Evolutionary conservation across 2,329 filamentous ascomycete species (phyloP).

Genomic region (Pseudogymnoascus sp.): DNA sequence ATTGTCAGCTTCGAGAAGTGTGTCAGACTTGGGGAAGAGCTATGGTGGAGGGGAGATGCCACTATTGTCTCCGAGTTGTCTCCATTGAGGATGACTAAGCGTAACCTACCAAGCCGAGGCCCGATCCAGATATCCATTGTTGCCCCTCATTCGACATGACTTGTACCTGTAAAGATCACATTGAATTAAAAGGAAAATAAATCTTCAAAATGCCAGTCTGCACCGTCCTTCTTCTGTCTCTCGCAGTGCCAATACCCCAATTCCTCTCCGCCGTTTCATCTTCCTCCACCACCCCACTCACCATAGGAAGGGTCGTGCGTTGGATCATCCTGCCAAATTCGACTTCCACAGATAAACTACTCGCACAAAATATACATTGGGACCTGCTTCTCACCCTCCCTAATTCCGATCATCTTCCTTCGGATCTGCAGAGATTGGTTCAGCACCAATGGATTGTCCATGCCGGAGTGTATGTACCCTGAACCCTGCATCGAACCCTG

Average conservation of each 20-base stretch:
- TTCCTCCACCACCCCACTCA: constrained; percentile 33
- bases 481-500: not conserved
- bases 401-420: constrained; percentile 24
- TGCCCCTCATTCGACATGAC: not conserved
- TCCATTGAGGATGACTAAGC: not conserved
- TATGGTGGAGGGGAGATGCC: not conserved
- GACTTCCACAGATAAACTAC: constrained; percentile 35
- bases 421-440: constrained; percentile 22
- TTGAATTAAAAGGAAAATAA: not conserved
- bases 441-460: constrained; percentile 31
- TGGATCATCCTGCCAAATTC: constrained; percentile 44
- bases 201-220: constrained; percentile 41
- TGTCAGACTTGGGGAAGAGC: not conserved
- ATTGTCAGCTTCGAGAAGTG: not conserved
- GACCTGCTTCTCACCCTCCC: constrained; percentile 42
- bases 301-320: constrained; percentile 37
- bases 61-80: not conserved
- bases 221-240: constrained; percentile 40
- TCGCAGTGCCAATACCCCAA: constrained; percentile 30
- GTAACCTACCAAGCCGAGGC: not conserved
- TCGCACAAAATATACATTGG: constrained; percentile 34
- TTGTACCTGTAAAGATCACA: not conserved
- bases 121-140: not conserved
- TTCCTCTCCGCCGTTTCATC: constrained; percentile 36
- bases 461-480: constrained; percentile 31